Evolutionary conservation across 164 flowering plant genomes (phyloP), one percentile per base, ranked within the genome.

Genomic region (Stephania yunnanensis): DNA sequence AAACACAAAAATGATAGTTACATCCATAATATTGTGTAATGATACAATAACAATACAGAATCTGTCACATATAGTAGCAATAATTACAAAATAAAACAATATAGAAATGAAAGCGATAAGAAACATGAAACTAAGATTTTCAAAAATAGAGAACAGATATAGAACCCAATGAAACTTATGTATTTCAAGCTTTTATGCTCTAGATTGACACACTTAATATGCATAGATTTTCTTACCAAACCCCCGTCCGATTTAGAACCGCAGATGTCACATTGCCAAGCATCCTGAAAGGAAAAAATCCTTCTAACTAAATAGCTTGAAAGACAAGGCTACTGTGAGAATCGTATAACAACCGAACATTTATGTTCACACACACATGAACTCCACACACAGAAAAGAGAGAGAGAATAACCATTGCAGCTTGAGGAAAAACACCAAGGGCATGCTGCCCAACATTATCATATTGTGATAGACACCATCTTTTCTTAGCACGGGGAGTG

Each of bases 341-440:
- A 73, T 44, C 9, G 36, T 0, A 52, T 1, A 77, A 29, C 19
- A 19, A 77, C 31, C 64, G 31, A 52, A 52, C 61, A 45, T 13
- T 8, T 10, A 19, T 12, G 6, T 12, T 15, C 6, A 46, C 13
- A 1, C 15, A 10, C 12, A 69, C 10, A 42, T 19, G 50, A 1
- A 8, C 6, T 44, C 42, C 42, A 36, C 4, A 36, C 2, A 36
- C 4, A 36, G 42, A 36, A 25, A 69, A 6, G 46, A 11, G 22
- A 70, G 19, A 50, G 71, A 55, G 52, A 83, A 92, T 76, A 55
- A 93, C 99, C 94, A 88, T 87, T 63, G 98, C 86, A 64, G 97
- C 92, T 83, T 87, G 99, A 36, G 99, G 99, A 70, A 93, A 92
- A 77, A 89, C 98, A 73, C 98, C 98, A 20, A 92, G 86, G n/a